These are phyloP conservation scores for Lichtheimia ornata DNA, from an alignment of 371 early-diverging fungal species.

Conservation along the genomic window DNA sequence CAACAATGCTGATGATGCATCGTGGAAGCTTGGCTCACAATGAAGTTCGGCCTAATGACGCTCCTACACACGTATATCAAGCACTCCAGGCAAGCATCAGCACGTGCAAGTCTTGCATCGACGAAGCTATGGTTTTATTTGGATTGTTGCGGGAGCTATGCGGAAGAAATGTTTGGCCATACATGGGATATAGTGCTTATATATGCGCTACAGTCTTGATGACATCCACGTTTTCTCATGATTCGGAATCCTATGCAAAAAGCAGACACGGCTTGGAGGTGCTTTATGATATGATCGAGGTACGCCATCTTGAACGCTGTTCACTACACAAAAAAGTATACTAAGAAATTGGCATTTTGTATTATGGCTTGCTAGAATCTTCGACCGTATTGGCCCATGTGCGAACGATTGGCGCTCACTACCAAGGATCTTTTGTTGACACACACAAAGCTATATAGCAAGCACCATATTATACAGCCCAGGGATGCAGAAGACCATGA, in stretches of 20 bases:
- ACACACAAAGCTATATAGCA: slow-evolving; percentile 38
- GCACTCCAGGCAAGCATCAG: slow-evolving; percentile 29
- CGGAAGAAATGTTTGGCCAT: slow-evolving; percentile 38
- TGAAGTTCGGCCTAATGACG: slow-evolving; percentile 19
- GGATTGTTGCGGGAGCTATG: slow-evolving; percentile 28
- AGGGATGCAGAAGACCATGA: slow-evolving; percentile 4
- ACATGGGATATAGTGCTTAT: slow-evolving; percentile 47
- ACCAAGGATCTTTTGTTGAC: slow-evolving; percentile 36
- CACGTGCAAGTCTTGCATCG: slow-evolving; percentile 31
- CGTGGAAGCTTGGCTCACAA: slow-evolving; percentile 44
- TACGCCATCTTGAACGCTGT: neutral
- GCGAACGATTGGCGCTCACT: slow-evolving; percentile 38
- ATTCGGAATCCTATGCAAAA: slow-evolving; percentile 26
- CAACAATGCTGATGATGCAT: slow-evolving; percentile 39
- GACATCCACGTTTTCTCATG: slow-evolving; percentile 43
- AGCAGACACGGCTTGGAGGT: slow-evolving; percentile 27
- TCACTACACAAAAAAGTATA: neutral
- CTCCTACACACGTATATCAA: slow-evolving; percentile 20
- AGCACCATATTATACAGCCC: slow-evolving; percentile 11
- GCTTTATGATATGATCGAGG: slow-evolving; percentile 27
- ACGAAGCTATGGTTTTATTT: slow-evolving; percentile 37
- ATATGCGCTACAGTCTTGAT: slow-evolving; percentile 48
- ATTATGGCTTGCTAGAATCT: slow-evolving; percentile 6
- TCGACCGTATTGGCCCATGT: slow-evolving; percentile 43
- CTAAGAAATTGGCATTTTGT: neutral